phyloP scores from a whole-genome alignment of 768 basidiomycete species.

The Coprinopsis cinerea region DNA sequence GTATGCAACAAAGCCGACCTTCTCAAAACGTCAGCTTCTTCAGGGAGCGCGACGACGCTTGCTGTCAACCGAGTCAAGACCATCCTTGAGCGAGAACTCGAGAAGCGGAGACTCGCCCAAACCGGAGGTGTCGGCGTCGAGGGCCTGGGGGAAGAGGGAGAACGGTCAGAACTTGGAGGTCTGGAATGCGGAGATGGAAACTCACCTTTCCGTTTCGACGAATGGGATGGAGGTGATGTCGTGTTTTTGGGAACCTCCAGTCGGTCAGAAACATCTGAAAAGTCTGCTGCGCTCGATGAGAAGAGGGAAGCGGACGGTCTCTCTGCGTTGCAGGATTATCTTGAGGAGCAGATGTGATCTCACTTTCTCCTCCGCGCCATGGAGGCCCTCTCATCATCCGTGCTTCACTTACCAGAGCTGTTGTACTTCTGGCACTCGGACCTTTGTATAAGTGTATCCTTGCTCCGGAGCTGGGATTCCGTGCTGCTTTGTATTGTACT shows the following conservation, averaged over 20 bases:
- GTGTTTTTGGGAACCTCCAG: conserved; percentile 58
- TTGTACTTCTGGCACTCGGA: too few species aligned
- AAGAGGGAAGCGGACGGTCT: conserved; percentile 36
- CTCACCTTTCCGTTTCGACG: conserved; percentile 61
- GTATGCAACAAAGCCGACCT: conserved; percentile 77
- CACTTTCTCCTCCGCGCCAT: background rate
- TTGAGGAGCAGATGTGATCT: conserved; percentile 37
- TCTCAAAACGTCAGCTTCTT: conserved; percentile 42
- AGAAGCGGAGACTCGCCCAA: conserved; percentile 65
- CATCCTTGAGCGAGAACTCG: conserved; percentile 79
- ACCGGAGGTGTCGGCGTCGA: conserved; percentile 65
- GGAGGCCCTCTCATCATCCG: too few species aligned
- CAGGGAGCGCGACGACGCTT: conserved; percentile 34
- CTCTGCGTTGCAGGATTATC: conserved; percentile 39
- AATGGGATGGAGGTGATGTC: conserved; percentile 85
- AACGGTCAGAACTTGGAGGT: conserved; percentile 61
- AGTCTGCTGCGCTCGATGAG: conserved; percentile 24
- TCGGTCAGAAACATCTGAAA: conserved; percentile 18
- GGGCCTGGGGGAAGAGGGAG: conserved; percentile 66
- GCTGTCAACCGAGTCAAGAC: conserved; percentile 68
- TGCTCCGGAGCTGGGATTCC: too few species aligned
- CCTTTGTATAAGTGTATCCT: too few species aligned
- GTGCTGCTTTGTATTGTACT: too few species aligned
- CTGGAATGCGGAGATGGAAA: conserved; percentile 57
- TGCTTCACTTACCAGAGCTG: too few species aligned